Base-by-base conservation (phyloP, 2,329 filamentous ascomycete species). In the Fusarium praegraminearum region DNA sequence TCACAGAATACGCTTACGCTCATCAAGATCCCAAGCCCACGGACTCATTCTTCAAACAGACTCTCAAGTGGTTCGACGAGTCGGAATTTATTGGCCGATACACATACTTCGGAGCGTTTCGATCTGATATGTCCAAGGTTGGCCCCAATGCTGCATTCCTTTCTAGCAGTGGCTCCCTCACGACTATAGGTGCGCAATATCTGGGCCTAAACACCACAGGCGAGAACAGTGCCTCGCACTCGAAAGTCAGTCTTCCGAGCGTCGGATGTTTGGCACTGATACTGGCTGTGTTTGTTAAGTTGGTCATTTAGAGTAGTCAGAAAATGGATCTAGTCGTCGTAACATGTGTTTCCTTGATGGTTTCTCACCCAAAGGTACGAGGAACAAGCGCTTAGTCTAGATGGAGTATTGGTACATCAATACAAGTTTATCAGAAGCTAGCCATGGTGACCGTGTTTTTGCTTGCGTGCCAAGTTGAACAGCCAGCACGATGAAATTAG, bases 121-220 rank as follows among this genome's bases (percentile, higher is more conserved):
- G 91, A 54, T 88, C 87, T 5, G 81, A 85, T 51, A 87, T 87
- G 18, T 91, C 90, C 67, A 95, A 94, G 70, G 89, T 94, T 9
- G 93, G 93, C 0, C 84, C 89, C 5, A 93, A 94, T 65, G 89
- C 85, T 2, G 87, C 89, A 1, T 91, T 96, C 83, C 83, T 95
- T 47, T 90, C 88, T 74, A 82, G 87, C 43, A 83, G 87, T 18
- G 93, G 93, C 43, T 75, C 87, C 64, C 80, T 96, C 67, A 94
- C 92, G 2, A 88, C 93, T 70, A 91, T 95, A 69, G 93, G 93
- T 1, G 85, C 86, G 4, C 91, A 90, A 90, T 96, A 95, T 77
- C 78, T 96, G n/a, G 89, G 93, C 2, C 78, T 82, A 10, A 72
- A 71, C 15, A 82, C 81, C 1, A 86, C 83, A 3, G 85, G 84